Conservation (phyloP, 164 flowering plant genomes). For the Kalanchoe fedtschenkoi region DNA sequence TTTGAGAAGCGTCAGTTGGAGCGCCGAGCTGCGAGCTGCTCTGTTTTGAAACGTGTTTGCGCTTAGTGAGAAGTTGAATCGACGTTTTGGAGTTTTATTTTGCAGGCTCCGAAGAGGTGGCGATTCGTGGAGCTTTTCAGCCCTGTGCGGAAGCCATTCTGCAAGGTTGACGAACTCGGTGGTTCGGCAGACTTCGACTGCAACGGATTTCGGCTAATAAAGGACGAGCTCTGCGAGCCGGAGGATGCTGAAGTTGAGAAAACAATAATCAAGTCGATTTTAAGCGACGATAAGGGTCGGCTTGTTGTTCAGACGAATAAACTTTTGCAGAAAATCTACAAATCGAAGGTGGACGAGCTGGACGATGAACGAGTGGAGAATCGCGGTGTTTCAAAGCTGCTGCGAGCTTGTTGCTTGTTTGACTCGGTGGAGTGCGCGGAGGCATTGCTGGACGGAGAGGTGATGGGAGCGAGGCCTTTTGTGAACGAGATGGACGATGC, state of each 20-base stretch:
- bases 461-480: conserved; percentile 13
- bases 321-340: neutral
- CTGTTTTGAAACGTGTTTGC: neutral
- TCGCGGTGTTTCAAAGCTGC: conserved; percentile 15
- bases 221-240: neutral
- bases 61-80: neutral
- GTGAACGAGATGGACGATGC: conserved; percentile 24
- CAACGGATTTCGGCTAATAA: neutral
- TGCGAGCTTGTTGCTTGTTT: conserved; percentile 28
- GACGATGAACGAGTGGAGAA: neutral
- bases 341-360: neutral
- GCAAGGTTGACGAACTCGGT: neutral
- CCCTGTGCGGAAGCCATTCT: neutral
- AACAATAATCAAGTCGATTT: neutral
- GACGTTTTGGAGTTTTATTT: neutral
- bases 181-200: neutral
- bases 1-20: neutral
- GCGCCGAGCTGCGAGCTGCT: neutral
- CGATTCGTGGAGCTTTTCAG: neutral
- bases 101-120: neutral
- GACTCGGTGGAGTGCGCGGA: conserved; percentile 38
- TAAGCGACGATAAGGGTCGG: neutral
- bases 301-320: neutral
- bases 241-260: neutral
- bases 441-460: conserved; percentile 32